Percentiles rank a stretch among this genome's conserved stretches.
Evolutionary conservation across 495 filamentous ascomycete species (phyloP).

Genomic region (Aspergillus taichungensis): DNA sequence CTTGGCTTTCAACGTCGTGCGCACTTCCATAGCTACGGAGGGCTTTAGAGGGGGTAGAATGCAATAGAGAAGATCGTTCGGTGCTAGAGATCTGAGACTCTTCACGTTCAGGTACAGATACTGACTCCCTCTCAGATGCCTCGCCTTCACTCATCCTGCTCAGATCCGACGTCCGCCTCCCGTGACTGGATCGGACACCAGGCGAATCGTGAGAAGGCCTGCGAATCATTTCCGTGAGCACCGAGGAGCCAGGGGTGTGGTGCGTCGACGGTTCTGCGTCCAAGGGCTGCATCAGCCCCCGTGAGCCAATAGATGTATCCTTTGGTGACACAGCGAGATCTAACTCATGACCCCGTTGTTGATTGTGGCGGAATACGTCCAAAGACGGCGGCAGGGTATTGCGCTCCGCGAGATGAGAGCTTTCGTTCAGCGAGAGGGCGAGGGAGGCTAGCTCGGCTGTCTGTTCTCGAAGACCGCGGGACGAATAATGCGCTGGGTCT

Average conservation of each 20-base stretch:
- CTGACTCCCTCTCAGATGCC: constrained; percentile 1
- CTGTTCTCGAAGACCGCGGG: constrained; percentile 73
- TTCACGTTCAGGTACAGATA: background rate
- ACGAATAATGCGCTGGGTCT: constrained; percentile 65
- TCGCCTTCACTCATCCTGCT: constrained; percentile 1
- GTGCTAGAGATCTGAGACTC: constrained; percentile 11
- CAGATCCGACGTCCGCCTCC: constrained; percentile 13
- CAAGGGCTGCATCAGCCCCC: constrained; percentile 10
- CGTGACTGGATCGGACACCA: constrained; percentile 12
- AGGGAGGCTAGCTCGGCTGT: constrained; percentile 85
- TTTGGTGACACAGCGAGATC: background rate
- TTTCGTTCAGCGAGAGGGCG: constrained; percentile 51
- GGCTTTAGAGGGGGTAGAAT: constrained; percentile 16
- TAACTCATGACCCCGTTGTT: background rate
- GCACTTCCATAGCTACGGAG: constrained; percentile 22
- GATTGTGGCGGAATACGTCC: constrained; percentile 24
- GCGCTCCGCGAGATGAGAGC: constrained; percentile 26
- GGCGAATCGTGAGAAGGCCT: constrained; percentile 35
- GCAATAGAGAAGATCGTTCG: constrained; percentile 37
- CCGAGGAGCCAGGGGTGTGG: constrained; percentile 38
- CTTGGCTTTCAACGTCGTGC: constrained; percentile 34
- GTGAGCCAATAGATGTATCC: background rate
- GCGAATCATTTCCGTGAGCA: constrained; percentile 55
- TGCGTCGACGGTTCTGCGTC: background rate
- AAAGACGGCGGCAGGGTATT: constrained; percentile 24